Percentiles rank a stretch among this genome's conserved stretches.
phyloP scores from a whole-genome alignment of 768 basidiomycete species.

The Udeniomyces megalosporus region DNA sequence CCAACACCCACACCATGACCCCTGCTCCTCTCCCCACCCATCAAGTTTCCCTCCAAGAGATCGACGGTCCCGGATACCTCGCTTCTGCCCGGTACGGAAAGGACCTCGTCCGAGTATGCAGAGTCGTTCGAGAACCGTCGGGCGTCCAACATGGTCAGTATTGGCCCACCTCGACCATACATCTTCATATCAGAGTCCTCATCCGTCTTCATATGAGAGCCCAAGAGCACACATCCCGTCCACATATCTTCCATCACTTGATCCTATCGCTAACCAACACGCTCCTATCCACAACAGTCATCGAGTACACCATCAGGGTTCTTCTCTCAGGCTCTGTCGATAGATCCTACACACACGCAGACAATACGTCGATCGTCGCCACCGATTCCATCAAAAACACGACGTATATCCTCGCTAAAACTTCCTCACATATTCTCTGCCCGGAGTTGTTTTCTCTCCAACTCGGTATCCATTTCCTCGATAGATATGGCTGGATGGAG shows the following conservation, averaged over 20 bases:
- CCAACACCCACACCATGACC: too few species aligned
- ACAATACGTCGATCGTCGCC: conserved; percentile 74
- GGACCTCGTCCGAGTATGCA: conserved; percentile 67
- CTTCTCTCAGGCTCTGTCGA: conserved; percentile 72
- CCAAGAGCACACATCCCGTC: background rate
- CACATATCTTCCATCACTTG: background rate
- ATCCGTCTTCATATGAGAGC: background rate
- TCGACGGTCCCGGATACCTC: conserved; percentile 6
- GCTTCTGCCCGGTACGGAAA: conserved; percentile 13
- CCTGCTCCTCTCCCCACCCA: too few species aligned
- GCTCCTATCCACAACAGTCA: background rate
- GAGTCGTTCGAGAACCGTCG: conserved; percentile 50
- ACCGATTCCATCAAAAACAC: conserved; percentile 58
- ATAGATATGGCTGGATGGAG: conserved; percentile 19
- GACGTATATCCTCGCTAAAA: conserved; percentile 50
- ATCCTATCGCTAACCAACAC: background rate
- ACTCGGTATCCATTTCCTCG: conserved; percentile 63
- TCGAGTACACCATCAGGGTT: conserved; percentile 63
- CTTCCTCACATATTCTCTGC: conserved; percentile 66
- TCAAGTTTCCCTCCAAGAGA: too few species aligned
- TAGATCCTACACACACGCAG: conserved; percentile 58
- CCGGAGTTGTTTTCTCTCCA: conserved; percentile 80
- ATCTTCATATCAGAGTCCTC: conserved; percentile 38
- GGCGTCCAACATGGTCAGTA: conserved; percentile 34
- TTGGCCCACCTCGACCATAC: too few species aligned